A percentile compares a stretch with the other conserved stretches of the same genome.
Conservation (phyloP, 495 filamentous ascomycete species). For the Platismatia glauca region DNA sequence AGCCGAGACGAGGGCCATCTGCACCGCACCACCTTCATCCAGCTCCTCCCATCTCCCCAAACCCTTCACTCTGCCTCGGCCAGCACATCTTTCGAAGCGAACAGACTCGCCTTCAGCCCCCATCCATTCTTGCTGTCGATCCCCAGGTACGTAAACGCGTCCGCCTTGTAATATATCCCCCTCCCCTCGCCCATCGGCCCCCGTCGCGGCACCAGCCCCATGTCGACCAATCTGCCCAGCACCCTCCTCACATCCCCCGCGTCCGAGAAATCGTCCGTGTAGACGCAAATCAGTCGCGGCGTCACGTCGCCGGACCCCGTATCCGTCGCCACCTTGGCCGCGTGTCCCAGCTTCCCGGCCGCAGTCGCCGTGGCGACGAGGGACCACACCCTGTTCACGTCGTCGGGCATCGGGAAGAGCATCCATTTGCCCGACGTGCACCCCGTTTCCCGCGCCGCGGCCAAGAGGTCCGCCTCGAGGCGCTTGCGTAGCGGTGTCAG, state of each 20-base stretch:
- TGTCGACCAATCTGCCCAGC: conserved; percentile 45
- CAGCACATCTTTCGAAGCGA: conserved; percentile 37
- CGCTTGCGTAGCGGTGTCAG: conserved; percentile 41
- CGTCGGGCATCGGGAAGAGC: conserved; percentile 51
- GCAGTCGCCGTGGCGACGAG: conserved; percentile 53
- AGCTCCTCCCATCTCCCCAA: not conserved
- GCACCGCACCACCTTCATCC: not conserved
- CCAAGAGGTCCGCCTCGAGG: conserved; percentile 45
- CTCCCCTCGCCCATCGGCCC: conserved; percentile 24
- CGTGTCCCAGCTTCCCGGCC: conserved; percentile 54
- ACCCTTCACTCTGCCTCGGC: not conserved
- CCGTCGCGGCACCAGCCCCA: conserved; percentile 45
- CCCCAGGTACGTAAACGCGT: conserved; percentile 66
- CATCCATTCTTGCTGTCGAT: conserved; percentile 59
- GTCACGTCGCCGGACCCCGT: conserved; percentile 31
- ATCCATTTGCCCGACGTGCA: conserved; percentile 76
- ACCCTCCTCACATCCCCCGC: conserved; percentile 59
- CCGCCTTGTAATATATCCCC: conserved; percentile 72
- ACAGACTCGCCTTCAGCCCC: conserved; percentile 51
- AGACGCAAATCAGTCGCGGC: conserved; percentile 58
- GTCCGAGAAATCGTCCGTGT: conserved; percentile 66
- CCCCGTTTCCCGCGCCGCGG: conserved; percentile 45
- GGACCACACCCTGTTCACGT: conserved; percentile 57
- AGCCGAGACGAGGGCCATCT: not conserved
- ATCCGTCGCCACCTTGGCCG: conserved; percentile 59